Percentiles rank a stretch among this genome's conserved stretches.
phyloP scores from a whole-genome alignment of 2,329 filamentous ascomycete species.

The Pyrenophora graminea region DNA sequence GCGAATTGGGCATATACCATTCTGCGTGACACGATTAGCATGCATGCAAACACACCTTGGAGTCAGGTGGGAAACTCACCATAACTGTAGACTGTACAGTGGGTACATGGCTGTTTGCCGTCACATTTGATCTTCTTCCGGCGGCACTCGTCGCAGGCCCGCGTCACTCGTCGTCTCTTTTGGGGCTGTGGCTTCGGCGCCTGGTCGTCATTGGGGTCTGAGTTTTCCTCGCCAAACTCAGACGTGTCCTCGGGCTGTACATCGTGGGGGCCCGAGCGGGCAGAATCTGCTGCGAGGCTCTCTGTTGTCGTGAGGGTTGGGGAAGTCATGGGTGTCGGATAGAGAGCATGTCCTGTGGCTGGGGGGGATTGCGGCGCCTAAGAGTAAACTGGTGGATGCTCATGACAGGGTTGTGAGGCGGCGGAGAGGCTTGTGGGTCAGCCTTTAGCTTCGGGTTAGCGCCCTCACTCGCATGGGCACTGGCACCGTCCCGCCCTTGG shows the following conservation, averaged over 20 bases:
- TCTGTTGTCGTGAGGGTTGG: constrained; percentile 40
- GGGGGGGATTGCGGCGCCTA: constrained; percentile 37
- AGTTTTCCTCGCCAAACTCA: constrained; percentile 38
- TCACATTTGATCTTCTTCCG: constrained; percentile 61
- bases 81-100: constrained; percentile 98
- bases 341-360: constrained; percentile 36
- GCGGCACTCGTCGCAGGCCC: constrained; percentile 49
- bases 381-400: constrained; percentile 36
- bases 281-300: constrained; percentile 34
- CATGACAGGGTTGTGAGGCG: constrained; percentile 31
- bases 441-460: constrained; percentile 40
- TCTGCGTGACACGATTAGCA: constrained; percentile 57
- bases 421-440: constrained; percentile 36
- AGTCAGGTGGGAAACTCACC: constrained; percentile 57
- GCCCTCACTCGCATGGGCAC: constrained; percentile 21
- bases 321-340: constrained; percentile 43
- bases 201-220: constrained; percentile 42
- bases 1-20: constrained; percentile 52
- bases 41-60: background rate
- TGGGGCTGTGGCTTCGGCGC: constrained; percentile 44
- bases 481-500: constrained; percentile 37
- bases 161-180: constrained; percentile 50
- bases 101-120: constrained; percentile 67
- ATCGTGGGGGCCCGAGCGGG: constrained; percentile 33
- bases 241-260: constrained; percentile 37